Base-by-base conservation (phyloP, 2,329 filamentous ascomycete genomes). In the Ambrosiella cleistominuta region DNA sequence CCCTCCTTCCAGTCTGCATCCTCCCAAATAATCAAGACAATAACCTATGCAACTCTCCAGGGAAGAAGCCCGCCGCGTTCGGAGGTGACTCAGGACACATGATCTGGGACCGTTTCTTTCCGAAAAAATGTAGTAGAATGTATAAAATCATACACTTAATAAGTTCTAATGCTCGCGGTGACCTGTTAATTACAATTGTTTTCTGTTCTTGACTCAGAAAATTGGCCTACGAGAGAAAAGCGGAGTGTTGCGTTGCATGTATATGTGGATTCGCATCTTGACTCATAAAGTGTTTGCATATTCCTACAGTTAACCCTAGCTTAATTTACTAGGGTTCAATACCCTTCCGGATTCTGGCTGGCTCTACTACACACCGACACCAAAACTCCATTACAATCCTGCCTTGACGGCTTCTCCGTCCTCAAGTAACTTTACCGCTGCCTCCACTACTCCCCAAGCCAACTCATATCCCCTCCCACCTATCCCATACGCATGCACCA, bases 401-500 rank as follows among this genome's bases (percentile, higher is more conserved):
- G 27, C 2, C 27, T 36, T 36, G 9, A 51, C 39, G 27, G 35
- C 35, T 37, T 19, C 15, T 13, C 9, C 52, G 19, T 54, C 44
- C 40, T 49, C 60, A 12, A 76, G 69, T 62, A 78, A 63, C 17
- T 64, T 64, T 2, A 68, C 66, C 8, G 79, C 75, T 55, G 74
- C 74, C 52, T 71, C 71, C 0, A 78, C 79, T 5, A 82, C 72
- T 0, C 79, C 79, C 76, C 78, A 80, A 13, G 78, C 80, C 7
- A 82, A 62, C 66, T 83, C 80, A 63, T 74, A 82, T 0, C 80
- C 80, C 80, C 70, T 2, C 80, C 80, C 2, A 13, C 78, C 80
- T 17, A 78, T 72, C 0, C 80, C 80, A 64, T 83, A 83, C 0
- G 77, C 78, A 66, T 81, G 78, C 5, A 81, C 56, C 0, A 67